Conservation (phyloP, 345 rosid species). For the Cardiospermum halicacabum region DNA sequence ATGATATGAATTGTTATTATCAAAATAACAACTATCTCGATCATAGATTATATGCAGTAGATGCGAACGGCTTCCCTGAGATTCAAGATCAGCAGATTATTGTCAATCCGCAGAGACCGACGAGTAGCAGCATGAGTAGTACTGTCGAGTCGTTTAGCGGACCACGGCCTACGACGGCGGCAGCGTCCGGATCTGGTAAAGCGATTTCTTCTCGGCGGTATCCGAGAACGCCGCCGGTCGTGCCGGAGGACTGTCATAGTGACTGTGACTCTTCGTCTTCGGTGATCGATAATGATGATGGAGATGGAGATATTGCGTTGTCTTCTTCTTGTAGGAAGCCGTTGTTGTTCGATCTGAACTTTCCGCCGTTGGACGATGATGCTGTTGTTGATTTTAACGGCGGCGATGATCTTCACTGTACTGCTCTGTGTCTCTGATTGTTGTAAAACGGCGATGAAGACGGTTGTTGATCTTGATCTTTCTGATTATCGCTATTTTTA, state of each 20-base stretch:
- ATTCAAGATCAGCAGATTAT: conserved; percentile 16
- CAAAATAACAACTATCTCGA: conserved; percentile 28
- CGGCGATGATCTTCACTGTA: conserved; percentile 66
- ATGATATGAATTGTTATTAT: conserved; percentile 13
- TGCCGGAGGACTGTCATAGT: conserved; percentile 83
- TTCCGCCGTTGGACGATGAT: conserved; percentile 67
- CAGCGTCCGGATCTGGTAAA: conserved; percentile 6
- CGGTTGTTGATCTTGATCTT: background rate
- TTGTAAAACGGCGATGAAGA: background rate
- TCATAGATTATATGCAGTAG: conserved; percentile 34
- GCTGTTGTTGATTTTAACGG: conserved; percentile 38
- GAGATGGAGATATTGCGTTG: conserved; percentile 43
- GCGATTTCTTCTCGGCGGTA: conserved; percentile 30
- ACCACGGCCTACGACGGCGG: conserved; percentile 34
- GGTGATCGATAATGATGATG: conserved; percentile 60
- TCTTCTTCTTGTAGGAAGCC: conserved; percentile 38
- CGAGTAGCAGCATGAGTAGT: conserved; percentile 89
- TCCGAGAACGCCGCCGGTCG: conserved; percentile 58
- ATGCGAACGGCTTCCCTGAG: conserved; percentile 31
- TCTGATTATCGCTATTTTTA: conserved; percentile 12
- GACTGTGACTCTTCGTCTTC: conserved; percentile 96
- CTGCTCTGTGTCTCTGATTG: conserved; percentile 78
- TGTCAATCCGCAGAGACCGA: conserved; percentile 55
- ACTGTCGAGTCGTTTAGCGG: conserved; percentile 94
- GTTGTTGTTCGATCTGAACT: conserved; percentile 82